phyloP scores from a whole-genome alignment of 257 asterid species.

The Avicennia marina region DNA sequence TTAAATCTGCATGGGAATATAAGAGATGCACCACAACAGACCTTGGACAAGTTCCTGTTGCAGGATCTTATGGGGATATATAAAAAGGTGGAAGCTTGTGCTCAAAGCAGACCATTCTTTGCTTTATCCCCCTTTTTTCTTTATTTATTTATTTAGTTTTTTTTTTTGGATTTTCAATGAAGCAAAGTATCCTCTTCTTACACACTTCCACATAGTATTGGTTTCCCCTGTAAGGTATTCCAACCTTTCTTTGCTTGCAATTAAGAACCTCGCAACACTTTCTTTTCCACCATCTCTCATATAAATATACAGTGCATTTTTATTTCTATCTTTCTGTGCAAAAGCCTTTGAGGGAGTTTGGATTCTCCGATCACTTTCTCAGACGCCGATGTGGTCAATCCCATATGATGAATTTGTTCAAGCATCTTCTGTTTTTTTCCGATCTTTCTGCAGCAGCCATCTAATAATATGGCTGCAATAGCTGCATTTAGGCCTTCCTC shows the following conservation, averaged over 20 bases:
- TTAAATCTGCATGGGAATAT: constrained; percentile 51
- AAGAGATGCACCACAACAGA: constrained; percentile 22
- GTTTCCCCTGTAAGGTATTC: constrained; percentile 60
- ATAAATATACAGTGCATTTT: constrained; percentile 55
- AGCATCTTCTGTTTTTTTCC: too few species aligned
- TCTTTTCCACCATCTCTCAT: constrained; percentile 24
- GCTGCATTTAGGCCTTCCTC: too few species aligned
- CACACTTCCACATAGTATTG: constrained; percentile 35
- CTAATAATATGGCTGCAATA: too few species aligned
- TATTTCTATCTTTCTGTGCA: not conserved
- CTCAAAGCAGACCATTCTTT: constrained; percentile 52
- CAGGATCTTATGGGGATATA: constrained; percentile 46
- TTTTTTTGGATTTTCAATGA: constrained; percentile 25
- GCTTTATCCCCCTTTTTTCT: too few species aligned
- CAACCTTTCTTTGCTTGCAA: constrained; percentile 82
- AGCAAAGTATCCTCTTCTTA: constrained; percentile 64
- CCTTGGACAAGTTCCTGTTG: constrained; percentile 20
- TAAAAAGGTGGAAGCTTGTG: constrained; percentile 48
- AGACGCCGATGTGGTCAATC: too few species aligned
- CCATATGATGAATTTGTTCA: too few species aligned
- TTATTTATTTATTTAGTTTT: constrained; percentile 12
- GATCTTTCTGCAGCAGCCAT: too few species aligned
- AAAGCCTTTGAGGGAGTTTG: not conserved
- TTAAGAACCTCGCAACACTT: constrained; percentile 39
- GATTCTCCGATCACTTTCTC: not conserved